Evolutionary conservation across 805 yeast genomes (phyloP), one percentile per base, ranked within the genome.

Genomic region (Suhomyces sp.): DNA sequence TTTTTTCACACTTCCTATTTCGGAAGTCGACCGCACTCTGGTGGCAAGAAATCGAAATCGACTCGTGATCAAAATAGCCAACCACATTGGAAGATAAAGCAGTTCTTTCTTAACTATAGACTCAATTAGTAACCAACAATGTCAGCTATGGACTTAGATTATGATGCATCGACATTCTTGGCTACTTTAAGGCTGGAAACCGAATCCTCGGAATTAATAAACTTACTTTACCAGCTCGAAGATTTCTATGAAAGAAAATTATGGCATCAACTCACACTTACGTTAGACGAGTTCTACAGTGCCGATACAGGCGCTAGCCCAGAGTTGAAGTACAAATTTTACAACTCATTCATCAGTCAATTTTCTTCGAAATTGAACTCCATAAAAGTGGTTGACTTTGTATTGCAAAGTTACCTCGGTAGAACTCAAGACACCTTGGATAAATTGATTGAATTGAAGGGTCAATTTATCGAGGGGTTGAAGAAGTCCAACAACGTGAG

Each of bases 191-290:
- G 96, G 50, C 77, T 78, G 61, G 87, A 85, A 63, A 77, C 85
- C 4, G 89, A 87, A 54, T 60, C 65, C 12, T 73, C 81, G 3
- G 90, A 86, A 40, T 74, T 91, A 49, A 75, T 83, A 8, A 81
- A 84, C 27, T 68, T 78, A 6, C 80, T 87, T 61, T 85, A 82
- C 64, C 80, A 82, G 50, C 80, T 93, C 66, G 97, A 92, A 65
- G 97, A 90, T 62, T 76, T 78, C 53, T 88, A 90, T 72, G 97
- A 91, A 65, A 79, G 96, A 60, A 91, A 90, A 69, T 80, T 93
- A 67, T 94, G 97, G 97, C 96, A 87, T 73, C 98, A 94, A 75
- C 80, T 94, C 66, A 89, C 97, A 2, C 81, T 82, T 55, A 71
- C 82, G 6, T 74, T 94, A 53, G 74, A 74, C 35, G 79, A 78